Percentiles rank a stretch among this genome's conserved stretches.
Evolutionary conservation across 768 basidiomycete species (phyloP).

Genomic region (Omphalotus guepiniiformis): DNA sequence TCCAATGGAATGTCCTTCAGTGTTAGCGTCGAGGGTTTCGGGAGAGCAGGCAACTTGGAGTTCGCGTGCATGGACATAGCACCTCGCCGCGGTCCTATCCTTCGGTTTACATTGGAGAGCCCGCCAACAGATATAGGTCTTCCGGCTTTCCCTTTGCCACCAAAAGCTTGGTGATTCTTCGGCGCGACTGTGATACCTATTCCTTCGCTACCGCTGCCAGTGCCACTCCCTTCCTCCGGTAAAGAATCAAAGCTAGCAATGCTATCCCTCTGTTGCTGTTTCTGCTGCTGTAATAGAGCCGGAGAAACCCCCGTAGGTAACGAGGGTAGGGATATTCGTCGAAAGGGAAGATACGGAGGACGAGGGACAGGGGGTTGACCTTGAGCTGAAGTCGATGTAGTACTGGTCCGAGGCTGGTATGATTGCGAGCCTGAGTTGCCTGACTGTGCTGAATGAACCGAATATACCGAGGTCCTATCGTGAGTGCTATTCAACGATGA

Average conservation of each 20-base stretch:
- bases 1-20: slow-evolving; percentile 31
- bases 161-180: too few species aligned
- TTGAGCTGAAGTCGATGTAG: too few species aligned
- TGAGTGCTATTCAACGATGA: slow-evolving; percentile 20
- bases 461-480: slow-evolving; percentile 7
- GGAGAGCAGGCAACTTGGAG: slow-evolving; percentile 1
- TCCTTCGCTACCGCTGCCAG: too few species aligned
- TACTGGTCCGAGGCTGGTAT: slow-evolving; percentile 20
- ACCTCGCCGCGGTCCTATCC: background rate
- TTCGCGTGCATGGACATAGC: slow-evolving; percentile 2
- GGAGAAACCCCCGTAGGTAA: slow-evolving; percentile 49
- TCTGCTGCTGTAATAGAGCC: slow-evolving; percentile 40
- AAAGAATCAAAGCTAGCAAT: slow-evolving; percentile 70
- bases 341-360: slow-evolving; percentile 53
- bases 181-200: too few species aligned
- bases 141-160: slow-evolving; percentile 34
- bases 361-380: slow-evolving; percentile 34
- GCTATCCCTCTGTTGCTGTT: slow-evolving; percentile 38
- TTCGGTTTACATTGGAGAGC: slow-evolving; percentile 23
- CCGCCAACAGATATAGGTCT: slow-evolving; percentile 33
- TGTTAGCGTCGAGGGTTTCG: background rate
- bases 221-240: too few species aligned
- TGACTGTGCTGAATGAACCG: slow-evolving; percentile 7
- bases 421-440: slow-evolving; percentile 9
- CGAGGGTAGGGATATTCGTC: slow-evolving; percentile 61